phyloP scores from a whole-genome alignment of 345 rosid species.

The Zanthoxylum bungeanum region DNA sequence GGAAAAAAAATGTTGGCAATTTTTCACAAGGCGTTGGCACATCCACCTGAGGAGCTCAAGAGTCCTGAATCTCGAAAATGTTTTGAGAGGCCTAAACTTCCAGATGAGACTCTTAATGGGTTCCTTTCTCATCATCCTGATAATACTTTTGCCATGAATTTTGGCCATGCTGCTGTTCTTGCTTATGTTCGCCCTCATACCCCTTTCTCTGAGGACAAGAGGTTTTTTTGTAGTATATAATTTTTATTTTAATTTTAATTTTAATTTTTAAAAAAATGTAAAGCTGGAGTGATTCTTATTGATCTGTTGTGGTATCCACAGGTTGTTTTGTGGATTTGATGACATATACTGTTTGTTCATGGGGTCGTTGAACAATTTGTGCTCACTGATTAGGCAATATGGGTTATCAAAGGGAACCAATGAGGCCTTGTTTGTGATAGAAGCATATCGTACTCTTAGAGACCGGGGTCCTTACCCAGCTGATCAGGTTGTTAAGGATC shows the following conservation, averaged over 20 bases:
- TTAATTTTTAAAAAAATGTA: too few relatives aligned
- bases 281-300: too few relatives aligned
- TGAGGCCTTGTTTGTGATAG: constrained; percentile 80
- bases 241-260: too few relatives aligned
- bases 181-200: constrained; percentile 49
- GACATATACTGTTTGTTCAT: constrained; percentile 76
- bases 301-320: constrained; percentile 33
- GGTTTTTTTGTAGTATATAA: too few relatives aligned
- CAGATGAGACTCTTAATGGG: constrained; percentile 58
- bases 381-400: constrained; percentile 62
- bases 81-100: constrained; percentile 52
- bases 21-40: constrained; percentile 67
- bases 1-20: constrained; percentile 81
- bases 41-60: constrained; percentile 90
- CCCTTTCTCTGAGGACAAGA: constrained; percentile 36
- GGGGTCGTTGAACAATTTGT: constrained; percentile 69
- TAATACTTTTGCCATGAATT: constrained; percentile 63
- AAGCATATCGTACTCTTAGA: constrained; percentile 81
- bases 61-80: constrained; percentile 66
- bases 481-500: constrained; percentile 80
- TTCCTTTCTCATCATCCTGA: constrained; percentile 55
- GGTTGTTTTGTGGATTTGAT: constrained; percentile 78
- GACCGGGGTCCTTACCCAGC: constrained; percentile 98
- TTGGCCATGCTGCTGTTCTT: constrained; percentile 65
- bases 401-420: constrained; percentile 68